Evolutionary conservation across 306 rosid species (phyloP), one percentile per base, ranked within the genome.

Genomic region (Castanea mollissima): DNA sequence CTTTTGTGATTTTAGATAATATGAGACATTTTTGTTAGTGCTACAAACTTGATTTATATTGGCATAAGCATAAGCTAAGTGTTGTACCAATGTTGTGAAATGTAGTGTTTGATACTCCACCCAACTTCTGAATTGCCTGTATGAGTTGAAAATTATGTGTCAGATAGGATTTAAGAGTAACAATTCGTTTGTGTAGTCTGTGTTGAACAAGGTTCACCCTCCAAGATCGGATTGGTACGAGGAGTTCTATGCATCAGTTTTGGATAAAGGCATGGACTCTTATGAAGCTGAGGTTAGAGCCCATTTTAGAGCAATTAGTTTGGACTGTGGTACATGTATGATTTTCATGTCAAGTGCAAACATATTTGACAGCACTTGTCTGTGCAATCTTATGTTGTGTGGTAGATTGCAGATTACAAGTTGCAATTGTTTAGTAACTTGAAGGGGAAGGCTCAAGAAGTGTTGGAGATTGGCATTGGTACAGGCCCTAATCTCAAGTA

Each of bases 391-490:
- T 49, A 71, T 62, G 70, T 49, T 80, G 18, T 54, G 79, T 80
- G 81, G 71, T 74, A 77, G 98, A 91, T 92, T 89, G 92, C 96
- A 49, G 85, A 46, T 83, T 91, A 86, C 97, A 95, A 90, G 89
- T 65, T 85, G 19, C 82, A 85, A 73, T 79, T 91, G 44, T 90
- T 95, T 64, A 64, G 89, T 38, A 81, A 85, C 49, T 78, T 95
- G 84, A 90, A 83, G 74, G 97, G 94, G 69, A 90, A 91, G 55
- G 90, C 90, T 31, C 85, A 52, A 58, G 85, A 85, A 86, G 89
- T 95, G 44, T 77, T 95, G 89, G 99, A 92, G 87, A 83, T 95
- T 84, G 99, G 98, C 68, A 87, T 92, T 67, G 99, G 97, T 57
- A 80, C 92, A 16, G 98, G 99, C 74, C 94, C 97, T 29, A 95